These are phyloP conservation scores for Phytopythium aichiense DNA, from an alignment of 352 stramenopile genomes.

Conservation along the genomic window DNA sequence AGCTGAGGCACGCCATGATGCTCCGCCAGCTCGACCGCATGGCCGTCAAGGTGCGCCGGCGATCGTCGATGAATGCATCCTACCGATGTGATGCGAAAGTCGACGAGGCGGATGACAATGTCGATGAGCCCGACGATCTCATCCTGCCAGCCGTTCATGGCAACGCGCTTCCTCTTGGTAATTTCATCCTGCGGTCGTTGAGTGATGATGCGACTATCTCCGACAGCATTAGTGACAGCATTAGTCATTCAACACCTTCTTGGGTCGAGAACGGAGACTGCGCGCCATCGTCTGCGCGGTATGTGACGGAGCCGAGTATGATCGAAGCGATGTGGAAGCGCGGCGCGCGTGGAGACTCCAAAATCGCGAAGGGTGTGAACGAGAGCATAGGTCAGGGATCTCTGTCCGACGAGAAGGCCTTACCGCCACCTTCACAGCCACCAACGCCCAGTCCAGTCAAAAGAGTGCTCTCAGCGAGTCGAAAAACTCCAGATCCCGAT, in stretches of 20 bases:
- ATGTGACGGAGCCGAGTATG: not conserved
- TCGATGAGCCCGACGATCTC: not conserved
- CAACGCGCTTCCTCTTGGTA: constrained; percentile 26
- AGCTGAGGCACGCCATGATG: constrained; percentile 24
- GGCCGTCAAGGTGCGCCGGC: not conserved
- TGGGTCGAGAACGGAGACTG: not conserved
- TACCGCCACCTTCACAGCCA: not conserved
- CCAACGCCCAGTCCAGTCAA: not conserved
- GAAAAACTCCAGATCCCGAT: not conserved
- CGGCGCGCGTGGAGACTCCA: constrained; percentile 5
- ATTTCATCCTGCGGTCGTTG: constrained; percentile 21
- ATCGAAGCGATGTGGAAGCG: constrained; percentile 56
- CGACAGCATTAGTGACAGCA: not conserved
- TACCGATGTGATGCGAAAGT: constrained; percentile 9
- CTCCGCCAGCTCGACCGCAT: constrained; percentile 9
- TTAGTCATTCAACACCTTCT: not conserved
- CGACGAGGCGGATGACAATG: not conserved
- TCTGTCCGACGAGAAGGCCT: not conserved
- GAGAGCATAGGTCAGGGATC: not conserved
- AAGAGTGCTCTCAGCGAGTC: not conserved
- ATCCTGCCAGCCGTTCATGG: constrained; percentile 28
- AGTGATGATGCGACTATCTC: not conserved
- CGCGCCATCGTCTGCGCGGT: not conserved
- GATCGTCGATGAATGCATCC: not conserved
- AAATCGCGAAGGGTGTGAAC: not conserved